Evolutionary conservation across 305 asterid genomes (phyloP).

Genomic region (Fraxinus latifolia): DNA sequence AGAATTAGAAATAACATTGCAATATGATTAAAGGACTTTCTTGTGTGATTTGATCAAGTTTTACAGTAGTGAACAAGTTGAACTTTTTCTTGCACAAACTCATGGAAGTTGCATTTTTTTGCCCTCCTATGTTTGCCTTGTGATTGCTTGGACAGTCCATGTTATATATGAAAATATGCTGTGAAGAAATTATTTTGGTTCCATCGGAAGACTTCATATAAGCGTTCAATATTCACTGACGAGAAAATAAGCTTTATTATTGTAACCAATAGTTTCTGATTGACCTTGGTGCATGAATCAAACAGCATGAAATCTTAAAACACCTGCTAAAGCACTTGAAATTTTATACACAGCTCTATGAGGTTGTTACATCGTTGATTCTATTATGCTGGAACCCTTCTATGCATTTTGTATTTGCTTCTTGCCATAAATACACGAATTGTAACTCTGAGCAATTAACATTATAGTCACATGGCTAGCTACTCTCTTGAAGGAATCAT

Average conservation of each 20-base stretch:
- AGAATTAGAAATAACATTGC: not conserved
- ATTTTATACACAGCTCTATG: not conserved
- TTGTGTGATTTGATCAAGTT: not conserved
- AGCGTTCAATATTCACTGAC: not conserved
- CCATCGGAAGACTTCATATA: not conserved
- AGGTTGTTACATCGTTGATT: not conserved
- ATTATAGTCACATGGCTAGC: not conserved
- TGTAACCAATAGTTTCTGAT: not conserved
- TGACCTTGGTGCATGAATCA: not conserved
- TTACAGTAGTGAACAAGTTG: not conserved
- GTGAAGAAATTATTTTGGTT: not conserved
- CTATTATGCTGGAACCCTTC: not conserved
- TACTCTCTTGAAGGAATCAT: not conserved
- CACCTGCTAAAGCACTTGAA: not conserved
- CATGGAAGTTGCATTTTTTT: not conserved
- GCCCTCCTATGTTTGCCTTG: not conserved
- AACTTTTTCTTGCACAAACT: not conserved
- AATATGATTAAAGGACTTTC: not conserved
- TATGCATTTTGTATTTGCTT: not conserved
- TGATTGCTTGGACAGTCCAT: not conserved
- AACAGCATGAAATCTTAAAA: not conserved
- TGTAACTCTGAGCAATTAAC: not conserved
- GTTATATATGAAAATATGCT: not conserved
- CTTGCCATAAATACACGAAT: not conserved
- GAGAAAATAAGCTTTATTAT: not conserved